These are phyloP conservation scores for Rhamnella rubrinervis DNA, from an alignment of 331 rosid genomes.

Conservation along the genomic window DNA sequence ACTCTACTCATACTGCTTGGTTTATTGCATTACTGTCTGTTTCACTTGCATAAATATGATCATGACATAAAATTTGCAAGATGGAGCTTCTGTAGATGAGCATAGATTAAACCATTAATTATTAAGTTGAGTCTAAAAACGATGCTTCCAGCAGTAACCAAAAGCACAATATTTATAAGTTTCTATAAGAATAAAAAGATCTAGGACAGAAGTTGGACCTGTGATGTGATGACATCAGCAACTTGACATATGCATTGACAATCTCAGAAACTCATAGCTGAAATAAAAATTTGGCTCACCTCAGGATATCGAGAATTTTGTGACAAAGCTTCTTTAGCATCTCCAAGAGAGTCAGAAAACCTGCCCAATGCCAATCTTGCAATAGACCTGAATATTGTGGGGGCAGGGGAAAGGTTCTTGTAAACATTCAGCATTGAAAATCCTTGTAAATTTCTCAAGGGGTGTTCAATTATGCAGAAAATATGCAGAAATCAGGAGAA, in stretches of 20 bases:
- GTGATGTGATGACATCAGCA: neutral
- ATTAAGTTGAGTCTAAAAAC: neutral
- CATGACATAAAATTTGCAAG: too few relatives aligned
- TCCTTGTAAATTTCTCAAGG: neutral
- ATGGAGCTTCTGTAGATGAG: too few relatives aligned
- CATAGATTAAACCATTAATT: too few relatives aligned
- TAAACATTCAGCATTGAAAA: neutral
- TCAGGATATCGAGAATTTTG: slow-evolving; percentile 61
- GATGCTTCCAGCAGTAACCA: neutral
- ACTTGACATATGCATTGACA: slow-evolving; percentile 18
- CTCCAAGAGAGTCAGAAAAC: slow-evolving; percentile 69
- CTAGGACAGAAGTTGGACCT: neutral
- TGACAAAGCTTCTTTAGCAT: slow-evolving; percentile 62
- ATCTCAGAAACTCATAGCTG: neutral
- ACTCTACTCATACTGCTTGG: too few relatives aligned
- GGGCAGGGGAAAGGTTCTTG: neutral
- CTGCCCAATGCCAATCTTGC: slow-evolving; percentile 68
- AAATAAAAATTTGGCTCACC: slow-evolving; percentile 41
- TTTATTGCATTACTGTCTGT: too few relatives aligned
- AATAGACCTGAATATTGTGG: slow-evolving; percentile 51
- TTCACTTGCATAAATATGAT: too few relatives aligned
- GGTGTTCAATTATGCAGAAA: neutral
- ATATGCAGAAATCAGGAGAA: neutral
- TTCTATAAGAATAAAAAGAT: neutral
- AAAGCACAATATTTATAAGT: neutral